Evolutionary conservation across 805 yeast species (phyloP).

Genomic region (Candida parachauliodes): DNA sequence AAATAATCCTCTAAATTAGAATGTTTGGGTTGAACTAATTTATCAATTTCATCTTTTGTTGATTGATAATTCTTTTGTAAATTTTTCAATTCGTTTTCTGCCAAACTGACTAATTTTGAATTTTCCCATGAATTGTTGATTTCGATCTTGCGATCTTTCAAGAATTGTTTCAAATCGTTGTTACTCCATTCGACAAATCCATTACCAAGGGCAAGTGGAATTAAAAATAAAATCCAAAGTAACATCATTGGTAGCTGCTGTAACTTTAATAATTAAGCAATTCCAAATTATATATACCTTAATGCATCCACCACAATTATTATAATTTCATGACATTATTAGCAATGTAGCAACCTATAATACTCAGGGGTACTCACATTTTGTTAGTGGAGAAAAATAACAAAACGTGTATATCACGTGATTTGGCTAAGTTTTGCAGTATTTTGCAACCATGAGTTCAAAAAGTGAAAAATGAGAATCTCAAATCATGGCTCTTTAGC

Average conservation of each 20-base stretch:
- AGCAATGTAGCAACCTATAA: constrained; percentile 4
- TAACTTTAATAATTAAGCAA: too few species aligned
- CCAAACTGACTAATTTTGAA: constrained; percentile 21
- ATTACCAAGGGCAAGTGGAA: neutral
- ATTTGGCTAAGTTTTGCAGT: too few species aligned
- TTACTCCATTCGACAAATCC: constrained; percentile 12
- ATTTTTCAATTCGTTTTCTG: constrained; percentile 23
- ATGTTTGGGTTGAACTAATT: constrained; percentile 3
- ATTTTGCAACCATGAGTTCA: too few species aligned
- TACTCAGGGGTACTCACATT: constrained; percentile 1
- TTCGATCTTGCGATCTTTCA: constrained; percentile 22
- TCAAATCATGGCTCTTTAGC: too few species aligned
- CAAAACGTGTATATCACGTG: neutral
- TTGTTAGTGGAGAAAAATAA: neutral
- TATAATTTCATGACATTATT: constrained; percentile 1
- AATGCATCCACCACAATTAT: neutral
- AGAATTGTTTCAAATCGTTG: constrained; percentile 25
- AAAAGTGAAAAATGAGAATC: too few species aligned
- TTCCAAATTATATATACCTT: too few species aligned
- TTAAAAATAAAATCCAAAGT: constrained; percentile 1
- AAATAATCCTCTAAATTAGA: constrained; percentile 9
- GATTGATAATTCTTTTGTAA: constrained; percentile 9
- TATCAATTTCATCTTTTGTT: constrained; percentile 2
- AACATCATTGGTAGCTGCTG: neutral
- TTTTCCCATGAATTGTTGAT: constrained; percentile 18